phyloP scores from a whole-genome alignment of 78 protist species.

The Bigelowiella natans region DNA sequence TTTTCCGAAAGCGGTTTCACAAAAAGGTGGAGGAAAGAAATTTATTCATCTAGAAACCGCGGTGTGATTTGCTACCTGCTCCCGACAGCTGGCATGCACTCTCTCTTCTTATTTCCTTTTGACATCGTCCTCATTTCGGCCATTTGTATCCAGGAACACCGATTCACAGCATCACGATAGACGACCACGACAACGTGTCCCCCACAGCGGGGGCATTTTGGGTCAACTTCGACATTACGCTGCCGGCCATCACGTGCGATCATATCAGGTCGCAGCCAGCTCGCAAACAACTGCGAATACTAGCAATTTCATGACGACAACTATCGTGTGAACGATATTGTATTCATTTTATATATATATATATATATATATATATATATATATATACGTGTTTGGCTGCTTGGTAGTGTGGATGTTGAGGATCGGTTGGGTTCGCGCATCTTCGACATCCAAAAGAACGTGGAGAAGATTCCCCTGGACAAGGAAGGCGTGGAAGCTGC shows the following conservation, averaged over 20 bases:
- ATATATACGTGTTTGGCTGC: neutral
- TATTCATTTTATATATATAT: neutral
- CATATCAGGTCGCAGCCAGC: neutral
- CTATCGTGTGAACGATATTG: too few species aligned
- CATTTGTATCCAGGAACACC: too few species aligned
- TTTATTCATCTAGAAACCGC: too few species aligned
- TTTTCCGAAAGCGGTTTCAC: too few species aligned
- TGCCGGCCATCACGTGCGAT: neutral
- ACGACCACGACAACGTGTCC: neutral
- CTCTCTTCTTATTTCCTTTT: too few species aligned
- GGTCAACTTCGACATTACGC: neutral
- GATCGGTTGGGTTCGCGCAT: neutral
- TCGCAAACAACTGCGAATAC: too few species aligned
- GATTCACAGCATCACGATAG: neutral
- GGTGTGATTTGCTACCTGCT: too few species aligned
- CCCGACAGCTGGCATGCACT: too few species aligned
- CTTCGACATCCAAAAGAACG: neutral
- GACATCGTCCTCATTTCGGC: too few species aligned
- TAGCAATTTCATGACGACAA: too few species aligned
- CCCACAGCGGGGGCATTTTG: neutral
- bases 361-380: neutral
- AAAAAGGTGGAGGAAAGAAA: too few species aligned
- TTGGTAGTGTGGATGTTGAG: neutral
- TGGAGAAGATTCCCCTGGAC: neutral
- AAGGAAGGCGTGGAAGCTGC: neutral